These are phyloP conservation scores for Glarea lozoyensis DNA, from an alignment of 495 filamentous ascomycete species.

Conservation along the genomic window DNA sequence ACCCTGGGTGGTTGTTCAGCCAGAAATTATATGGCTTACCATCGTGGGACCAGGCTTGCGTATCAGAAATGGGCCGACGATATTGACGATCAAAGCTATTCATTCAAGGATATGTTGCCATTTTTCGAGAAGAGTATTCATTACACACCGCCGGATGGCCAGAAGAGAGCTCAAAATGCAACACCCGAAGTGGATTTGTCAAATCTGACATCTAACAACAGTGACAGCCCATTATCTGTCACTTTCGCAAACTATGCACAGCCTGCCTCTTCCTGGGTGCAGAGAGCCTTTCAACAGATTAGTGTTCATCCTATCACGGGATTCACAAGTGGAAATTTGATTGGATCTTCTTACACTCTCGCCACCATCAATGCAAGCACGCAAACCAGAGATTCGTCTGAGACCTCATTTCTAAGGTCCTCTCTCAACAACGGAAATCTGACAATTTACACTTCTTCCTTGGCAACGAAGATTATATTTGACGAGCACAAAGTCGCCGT, in stretches of 20 bases:
- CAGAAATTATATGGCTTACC: constrained; percentile 21
- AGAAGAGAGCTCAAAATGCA: constrained; percentile 29
- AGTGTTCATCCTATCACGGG: constrained; percentile 27
- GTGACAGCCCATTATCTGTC: constrained; percentile 40
- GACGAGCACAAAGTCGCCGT: constrained; percentile 34
- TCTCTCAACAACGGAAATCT: background rate
- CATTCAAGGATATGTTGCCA: constrained; percentile 40
- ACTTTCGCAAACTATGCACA: constrained; percentile 40
- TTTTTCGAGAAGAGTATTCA: constrained; percentile 43
- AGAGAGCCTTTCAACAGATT: constrained; percentile 24
- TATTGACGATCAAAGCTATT: constrained; percentile 47
- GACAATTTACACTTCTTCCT: constrained; percentile 9
- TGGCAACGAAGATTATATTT: constrained; percentile 23
- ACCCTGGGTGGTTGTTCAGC: constrained; percentile 20
- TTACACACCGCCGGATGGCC: constrained; percentile 41
- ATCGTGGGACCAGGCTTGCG: constrained; percentile 29
- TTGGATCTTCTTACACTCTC: constrained; percentile 30
- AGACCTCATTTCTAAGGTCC: constrained; percentile 26
- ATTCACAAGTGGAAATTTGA: constrained; percentile 33
- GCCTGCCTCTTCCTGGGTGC: constrained; percentile 32
- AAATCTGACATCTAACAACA: constrained; percentile 23
- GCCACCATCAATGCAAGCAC: constrained; percentile 29
- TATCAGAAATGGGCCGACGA: constrained; percentile 46
- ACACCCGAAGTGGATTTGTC: constrained; percentile 33
- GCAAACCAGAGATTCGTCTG: constrained; percentile 30